Conservation (phyloP, 306 rosid species). For the Vigna unguiculata region DNA sequence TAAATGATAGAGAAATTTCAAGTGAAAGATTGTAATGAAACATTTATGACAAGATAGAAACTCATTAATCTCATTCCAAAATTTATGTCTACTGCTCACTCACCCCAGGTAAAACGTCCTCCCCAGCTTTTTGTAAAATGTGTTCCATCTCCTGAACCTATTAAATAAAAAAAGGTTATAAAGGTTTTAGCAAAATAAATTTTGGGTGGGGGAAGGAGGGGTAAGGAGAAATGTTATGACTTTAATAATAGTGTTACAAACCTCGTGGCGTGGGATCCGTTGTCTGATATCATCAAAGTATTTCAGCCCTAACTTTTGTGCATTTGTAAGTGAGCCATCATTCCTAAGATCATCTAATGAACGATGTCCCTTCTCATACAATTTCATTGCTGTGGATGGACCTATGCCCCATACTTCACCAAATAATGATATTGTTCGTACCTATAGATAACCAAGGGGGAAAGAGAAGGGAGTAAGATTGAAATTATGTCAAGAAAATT, state of each 20-base stretch:
- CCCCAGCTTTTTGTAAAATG: slow-evolving; percentile 74
- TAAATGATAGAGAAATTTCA: not conserved
- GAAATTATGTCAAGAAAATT: not conserved
- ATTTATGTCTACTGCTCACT: slow-evolving; percentile 47
- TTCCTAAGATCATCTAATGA: slow-evolving; percentile 76
- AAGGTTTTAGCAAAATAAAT: slow-evolving; percentile 13
- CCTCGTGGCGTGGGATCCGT: slow-evolving; percentile 91
- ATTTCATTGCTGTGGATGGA: slow-evolving; percentile 88
- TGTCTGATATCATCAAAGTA: slow-evolving; percentile 88
- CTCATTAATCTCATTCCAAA: slow-evolving; percentile 18
- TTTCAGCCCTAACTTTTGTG: slow-evolving; percentile 87
- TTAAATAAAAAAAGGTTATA: slow-evolving; percentile 39
- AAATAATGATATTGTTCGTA: slow-evolving; percentile 79
- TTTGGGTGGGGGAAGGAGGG: not conserved
- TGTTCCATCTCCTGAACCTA: slow-evolving; percentile 90
- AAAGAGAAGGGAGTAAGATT: slow-evolving; percentile 8
- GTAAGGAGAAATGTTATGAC: not conserved
- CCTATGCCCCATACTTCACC: slow-evolving; percentile 98
- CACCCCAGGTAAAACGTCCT: slow-evolving; percentile 84
- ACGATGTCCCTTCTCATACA: slow-evolving; percentile 88
- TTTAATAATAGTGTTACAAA: slow-evolving; percentile 30
- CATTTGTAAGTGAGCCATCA: slow-evolving; percentile 73
- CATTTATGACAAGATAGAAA: slow-evolving; percentile 16
- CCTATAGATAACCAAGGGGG: slow-evolving; percentile 56
- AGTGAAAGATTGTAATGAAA: slow-evolving; percentile 16